These are phyloP conservation scores for Linnemannia hyalina DNA, from an alignment of 192 early-diverging fungal genomes.

Conservation along the genomic window DNA sequence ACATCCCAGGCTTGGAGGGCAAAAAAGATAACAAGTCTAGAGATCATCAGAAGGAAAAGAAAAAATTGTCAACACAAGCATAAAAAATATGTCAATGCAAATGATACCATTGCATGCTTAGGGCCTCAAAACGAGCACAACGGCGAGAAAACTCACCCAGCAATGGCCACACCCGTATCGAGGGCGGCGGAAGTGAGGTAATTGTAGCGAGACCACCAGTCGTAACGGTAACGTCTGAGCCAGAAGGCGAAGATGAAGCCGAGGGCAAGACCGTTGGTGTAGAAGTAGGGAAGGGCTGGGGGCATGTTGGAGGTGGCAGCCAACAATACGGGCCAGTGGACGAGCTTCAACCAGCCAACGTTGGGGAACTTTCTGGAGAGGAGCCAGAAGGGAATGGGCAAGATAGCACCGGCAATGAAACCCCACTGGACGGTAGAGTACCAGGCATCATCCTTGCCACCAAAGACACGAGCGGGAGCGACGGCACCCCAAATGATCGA, in stretches of 20 bases:
- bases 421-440: slow-evolving; percentile 28
- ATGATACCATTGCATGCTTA: no score
- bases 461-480: slow-evolving; percentile 67
- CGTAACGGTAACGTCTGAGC: slow-evolving; percentile 69
- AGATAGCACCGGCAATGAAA: slow-evolving; percentile 26
- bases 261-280: slow-evolving; percentile 44
- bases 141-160: not conserved
- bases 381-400: slow-evolving; percentile 29
- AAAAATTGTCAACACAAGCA: not conserved
- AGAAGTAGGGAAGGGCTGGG: slow-evolving; percentile 65
- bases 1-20: slow-evolving; percentile 15
- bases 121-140: no score
- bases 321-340: slow-evolving; percentile 77
- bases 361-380: slow-evolving; percentile 14
- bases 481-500: slow-evolving; percentile 75
- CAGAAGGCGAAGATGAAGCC: slow-evolving; percentile 76
- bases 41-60: no score
- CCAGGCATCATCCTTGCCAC: slow-evolving; percentile 24
- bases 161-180: slow-evolving; percentile 57
- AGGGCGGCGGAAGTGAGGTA: slow-evolving; percentile 59
- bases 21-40: slow-evolving; percentile 55
- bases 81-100: not conserved
- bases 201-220: slow-evolving; percentile 70
- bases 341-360: slow-evolving; percentile 60
- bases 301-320: slow-evolving; percentile 68